A percentile compares a stretch with the other conserved stretches of the same genome.
phyloP scores from a whole-genome alignment of 2,329 filamentous ascomycete species.

The Botrytis pseudocinerea region DNA sequence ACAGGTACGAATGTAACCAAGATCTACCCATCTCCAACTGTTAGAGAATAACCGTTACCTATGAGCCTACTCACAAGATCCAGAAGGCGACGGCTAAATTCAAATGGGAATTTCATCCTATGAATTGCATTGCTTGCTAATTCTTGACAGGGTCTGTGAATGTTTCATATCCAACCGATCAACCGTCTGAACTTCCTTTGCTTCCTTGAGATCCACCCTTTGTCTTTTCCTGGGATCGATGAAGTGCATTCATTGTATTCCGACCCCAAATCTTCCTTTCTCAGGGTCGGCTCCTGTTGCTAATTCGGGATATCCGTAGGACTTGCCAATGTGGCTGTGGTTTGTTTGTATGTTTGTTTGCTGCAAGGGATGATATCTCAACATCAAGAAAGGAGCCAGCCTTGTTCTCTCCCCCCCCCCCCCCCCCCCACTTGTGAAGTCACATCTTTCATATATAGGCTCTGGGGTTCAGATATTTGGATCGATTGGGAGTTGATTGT shows the following conservation, averaged over 20 bases:
- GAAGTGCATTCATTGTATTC: not conserved
- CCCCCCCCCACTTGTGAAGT: conserved; percentile 9
- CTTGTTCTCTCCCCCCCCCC: conserved; percentile 6
- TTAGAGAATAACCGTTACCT: not conserved
- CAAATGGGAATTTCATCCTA: not conserved
- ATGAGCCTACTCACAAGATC: not conserved
- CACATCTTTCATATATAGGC: not conserved
- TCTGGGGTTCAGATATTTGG: not conserved
- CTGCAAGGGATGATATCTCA: conserved; percentile 1
- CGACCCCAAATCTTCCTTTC: not conserved
- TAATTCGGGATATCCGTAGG: not conserved
- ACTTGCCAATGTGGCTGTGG: not conserved
- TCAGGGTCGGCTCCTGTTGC: not conserved
- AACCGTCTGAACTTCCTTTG: conserved; percentile 3
- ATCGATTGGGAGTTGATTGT: not conserved
- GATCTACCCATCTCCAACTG: not conserved
- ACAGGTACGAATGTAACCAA: conserved; percentile 7
- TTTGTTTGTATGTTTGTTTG: not conserved
- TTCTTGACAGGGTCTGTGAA: not conserved
- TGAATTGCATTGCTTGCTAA: not conserved
- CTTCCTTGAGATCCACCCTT: not conserved
- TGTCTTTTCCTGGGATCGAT: not conserved
- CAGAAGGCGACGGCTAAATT: not conserved
- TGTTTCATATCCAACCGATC: not conserved
- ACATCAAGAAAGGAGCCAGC: not conserved